Conservation (phyloP, 148 eudicot species). For the Vaccinium vitisidaea region DNA sequence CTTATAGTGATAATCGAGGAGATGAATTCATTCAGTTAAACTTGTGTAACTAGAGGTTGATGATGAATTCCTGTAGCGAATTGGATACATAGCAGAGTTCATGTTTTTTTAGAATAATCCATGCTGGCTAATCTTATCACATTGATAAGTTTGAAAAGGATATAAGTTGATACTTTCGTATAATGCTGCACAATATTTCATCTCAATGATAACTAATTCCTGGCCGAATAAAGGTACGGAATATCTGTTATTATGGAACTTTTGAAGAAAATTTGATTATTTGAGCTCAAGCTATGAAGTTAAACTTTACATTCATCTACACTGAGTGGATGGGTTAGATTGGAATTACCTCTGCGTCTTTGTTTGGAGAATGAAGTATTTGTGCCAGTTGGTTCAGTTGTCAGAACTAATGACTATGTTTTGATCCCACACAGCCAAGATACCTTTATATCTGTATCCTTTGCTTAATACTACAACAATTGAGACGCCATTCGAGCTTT, state of each 20-base stretch:
- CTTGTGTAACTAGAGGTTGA: neutral
- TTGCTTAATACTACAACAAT: conserved; percentile 4
- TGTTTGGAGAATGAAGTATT: neutral
- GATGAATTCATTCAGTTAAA: neutral
- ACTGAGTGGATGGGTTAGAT: neutral
- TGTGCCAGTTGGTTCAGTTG: neutral
- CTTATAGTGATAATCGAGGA: neutral
- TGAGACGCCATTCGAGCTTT: conserved; percentile 21
- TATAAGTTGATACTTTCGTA: no score
- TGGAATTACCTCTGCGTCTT: neutral
- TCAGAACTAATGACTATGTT: neutral
- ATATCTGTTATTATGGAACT: neutral
- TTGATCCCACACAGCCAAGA: conserved; percentile 15
- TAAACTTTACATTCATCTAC: neutral
- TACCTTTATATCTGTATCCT: conserved; percentile 26
- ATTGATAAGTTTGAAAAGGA: neutral
- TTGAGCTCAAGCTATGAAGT: neutral
- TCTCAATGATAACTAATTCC: no score
- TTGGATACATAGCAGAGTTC: neutral
- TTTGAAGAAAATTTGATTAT: neutral
- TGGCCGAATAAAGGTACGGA: no score
- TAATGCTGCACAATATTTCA: no score
- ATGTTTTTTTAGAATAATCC: neutral
- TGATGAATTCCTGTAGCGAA: neutral
- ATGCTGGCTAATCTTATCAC: neutral